Conservation (phyloP, 495 filamentous ascomycete genomes). For the Acidiella bohemica region DNA sequence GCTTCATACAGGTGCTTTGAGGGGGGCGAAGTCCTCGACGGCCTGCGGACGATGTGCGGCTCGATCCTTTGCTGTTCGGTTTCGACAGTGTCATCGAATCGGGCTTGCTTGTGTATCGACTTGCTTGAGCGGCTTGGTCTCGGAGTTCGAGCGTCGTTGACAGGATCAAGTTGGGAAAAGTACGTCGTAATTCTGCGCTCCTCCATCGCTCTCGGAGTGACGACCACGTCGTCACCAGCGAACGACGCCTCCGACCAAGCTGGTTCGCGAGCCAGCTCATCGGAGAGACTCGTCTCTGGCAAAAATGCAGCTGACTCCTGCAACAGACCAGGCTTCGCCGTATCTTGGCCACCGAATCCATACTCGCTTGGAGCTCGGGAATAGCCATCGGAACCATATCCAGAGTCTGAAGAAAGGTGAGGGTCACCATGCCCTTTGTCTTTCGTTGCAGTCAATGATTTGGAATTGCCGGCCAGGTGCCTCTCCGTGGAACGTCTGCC, state of each 20-base stretch:
- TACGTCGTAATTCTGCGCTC: too few relatives aligned
- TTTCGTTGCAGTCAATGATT: background rate
- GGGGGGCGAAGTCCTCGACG: background rate
- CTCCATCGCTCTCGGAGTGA: too few relatives aligned
- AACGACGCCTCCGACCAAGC: constrained; percentile 8
- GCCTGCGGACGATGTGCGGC: background rate
- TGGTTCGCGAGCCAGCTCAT: constrained; percentile 8
- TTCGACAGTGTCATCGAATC: constrained; percentile 1
- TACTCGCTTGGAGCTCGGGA: constrained; percentile 6
- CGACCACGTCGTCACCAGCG: background rate
- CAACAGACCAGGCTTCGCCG: background rate
- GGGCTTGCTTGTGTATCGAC: constrained; percentile 1
- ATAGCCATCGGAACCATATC: constrained; percentile 6
- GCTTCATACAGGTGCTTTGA: background rate
- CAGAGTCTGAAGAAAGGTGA: constrained; percentile 11
- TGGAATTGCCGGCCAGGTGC: background rate
- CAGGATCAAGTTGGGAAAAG: background rate
- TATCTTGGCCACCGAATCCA: background rate
- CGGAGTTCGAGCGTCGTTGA: background rate
- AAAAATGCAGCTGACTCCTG: constrained; percentile 5
- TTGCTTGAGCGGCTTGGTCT: background rate
- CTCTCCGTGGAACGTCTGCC: background rate
- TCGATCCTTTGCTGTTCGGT: background rate
- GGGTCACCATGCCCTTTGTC: constrained; percentile 4
- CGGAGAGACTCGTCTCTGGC: constrained; percentile 9